Percentiles rank a stretch among this genome's conserved stretches.
Evolutionary conservation across 345 rosid species (phyloP).

Genomic region (Luvunga scandens): DNA sequence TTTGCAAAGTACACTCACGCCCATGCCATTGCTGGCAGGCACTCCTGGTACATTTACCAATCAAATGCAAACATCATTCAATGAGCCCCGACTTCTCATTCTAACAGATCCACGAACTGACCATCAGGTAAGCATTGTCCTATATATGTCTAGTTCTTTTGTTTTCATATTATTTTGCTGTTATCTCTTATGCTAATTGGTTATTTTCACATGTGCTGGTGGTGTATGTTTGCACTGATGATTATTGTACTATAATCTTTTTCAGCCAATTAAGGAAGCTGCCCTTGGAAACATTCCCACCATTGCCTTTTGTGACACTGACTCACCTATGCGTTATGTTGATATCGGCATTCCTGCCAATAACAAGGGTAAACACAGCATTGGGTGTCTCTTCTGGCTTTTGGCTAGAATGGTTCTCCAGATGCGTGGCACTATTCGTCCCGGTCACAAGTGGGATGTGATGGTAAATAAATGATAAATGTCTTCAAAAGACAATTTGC

Average conservation of each 20-base stretch:
- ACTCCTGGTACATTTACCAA: conserved; percentile 99
- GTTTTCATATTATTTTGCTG: not conserved
- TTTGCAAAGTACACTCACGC: conserved; percentile 94
- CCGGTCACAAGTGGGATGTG: conserved; percentile 76
- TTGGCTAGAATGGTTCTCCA: conserved; percentile 95
- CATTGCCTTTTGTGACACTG: conserved; percentile 95
- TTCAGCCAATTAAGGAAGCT: conserved; percentile 95
- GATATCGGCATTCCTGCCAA: conserved; percentile 97
- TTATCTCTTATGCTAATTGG: not conserved
- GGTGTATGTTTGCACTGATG: not conserved
- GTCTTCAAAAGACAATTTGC: no score
- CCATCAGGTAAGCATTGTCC: conserved; percentile 58
- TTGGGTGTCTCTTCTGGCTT: conserved; percentile 94
- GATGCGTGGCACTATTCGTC: conserved; percentile 91
- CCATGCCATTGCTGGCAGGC: conserved; percentile 98
- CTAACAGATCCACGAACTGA: conserved; percentile 98
- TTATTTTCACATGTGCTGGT: not conserved
- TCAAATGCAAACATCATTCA: conserved; percentile 88
- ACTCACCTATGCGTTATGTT: conserved; percentile 88
- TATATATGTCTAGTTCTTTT: not conserved
- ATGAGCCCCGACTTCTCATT: conserved; percentile 81
- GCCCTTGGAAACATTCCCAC: conserved; percentile 96
- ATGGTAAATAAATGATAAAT: conserved; percentile 42
- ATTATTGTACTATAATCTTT: not conserved
- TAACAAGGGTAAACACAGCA: conserved; percentile 96